Evolutionary conservation across 306 rosid genomes (phyloP), one percentile per base, ranked within the genome.

Genomic region (Myrica gale): DNA sequence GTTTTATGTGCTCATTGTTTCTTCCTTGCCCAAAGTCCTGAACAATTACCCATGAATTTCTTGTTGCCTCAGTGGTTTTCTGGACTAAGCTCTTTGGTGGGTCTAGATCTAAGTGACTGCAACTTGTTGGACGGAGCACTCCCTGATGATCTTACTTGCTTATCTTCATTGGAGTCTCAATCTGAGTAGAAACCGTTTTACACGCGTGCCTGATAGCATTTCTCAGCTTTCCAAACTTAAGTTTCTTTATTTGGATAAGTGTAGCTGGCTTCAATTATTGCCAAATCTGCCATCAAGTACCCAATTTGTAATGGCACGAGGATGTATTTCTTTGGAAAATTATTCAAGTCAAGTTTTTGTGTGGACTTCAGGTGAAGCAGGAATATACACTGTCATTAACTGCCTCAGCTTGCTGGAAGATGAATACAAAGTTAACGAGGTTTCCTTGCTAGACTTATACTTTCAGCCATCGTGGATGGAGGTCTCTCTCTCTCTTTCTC

Each of bases 41-140:
- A n/a, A n/a, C n/a, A n/a, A n/a, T n/a, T n/a, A n/a, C n/a, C n/a
- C n/a, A n/a, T n/a, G n/a, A n/a, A n/a, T n/a, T n/a, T n/a, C n/a
- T n/a, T n/a, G n/a, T n/a, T n/a, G n/a, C n/a, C n/a, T n/a, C n/a
- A n/a, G n/a, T n/a, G n/a, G n/a, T n/a, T n/a, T n/a, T n/a, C n/a
- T n/a, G n/a, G n/a, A n/a, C n/a, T n/a, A n/a, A n/a, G n/a, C n/a
- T n/a, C n/a, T n/a, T n/a, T n/a, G n/a, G n/a, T n/a, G n/a, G n/a
- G n/a, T n/a, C n/a, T n/a, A n/a, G n/a, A n/a, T 71, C 73, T 81
- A 46, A 65, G 81, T 56, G 17, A 76, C 57, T 81, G 81, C 69
- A 46, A 65, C 63, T 56, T 81, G 68, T 13, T 7, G 46, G 62
- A 66, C 37, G 53, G 44, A 66, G 60, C 68, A 16, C 43, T 81